Evolutionary conservation across 495 filamentous ascomycete genomes (phyloP).

Genomic region (Penicillium waksmanii): DNA sequence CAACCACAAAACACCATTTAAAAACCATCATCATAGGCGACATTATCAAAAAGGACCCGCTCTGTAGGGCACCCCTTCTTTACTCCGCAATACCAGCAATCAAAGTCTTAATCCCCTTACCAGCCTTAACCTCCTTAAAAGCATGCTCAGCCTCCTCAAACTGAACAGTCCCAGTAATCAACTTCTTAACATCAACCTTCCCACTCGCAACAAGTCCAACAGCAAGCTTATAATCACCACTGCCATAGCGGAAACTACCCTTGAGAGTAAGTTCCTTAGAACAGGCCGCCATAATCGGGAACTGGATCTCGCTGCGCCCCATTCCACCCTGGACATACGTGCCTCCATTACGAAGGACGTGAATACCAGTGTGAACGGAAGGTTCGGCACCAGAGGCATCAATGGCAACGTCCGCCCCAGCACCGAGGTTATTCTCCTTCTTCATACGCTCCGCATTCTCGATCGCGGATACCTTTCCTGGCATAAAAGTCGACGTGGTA

Average conservation of each 20-base stretch:
- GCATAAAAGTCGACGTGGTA: slow-evolving; percentile 47
- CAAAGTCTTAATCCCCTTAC: slow-evolving; percentile 53
- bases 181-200: slow-evolving; percentile 52
- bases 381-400: slow-evolving; percentile 61
- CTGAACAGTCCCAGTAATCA: slow-evolving; percentile 56
- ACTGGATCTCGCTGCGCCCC: slow-evolving; percentile 57
- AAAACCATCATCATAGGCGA: too few relatives aligned
- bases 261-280: slow-evolving; percentile 57
- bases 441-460: slow-evolving; percentile 49
- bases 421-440: slow-evolving; percentile 45
- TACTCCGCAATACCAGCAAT: slow-evolving; percentile 44
- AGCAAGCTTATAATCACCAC: slow-evolving; percentile 59
- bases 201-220: slow-evolving; percentile 55
- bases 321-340: slow-evolving; percentile 66
- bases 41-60: too few relatives aligned
- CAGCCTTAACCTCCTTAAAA: slow-evolving; percentile 50
- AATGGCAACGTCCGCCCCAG: slow-evolving; percentile 59
- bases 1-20: too few relatives aligned
- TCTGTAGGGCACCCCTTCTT: too few relatives aligned
- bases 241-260: slow-evolving; percentile 58
- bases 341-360: slow-evolving; percentile 55
- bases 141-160: slow-evolving; percentile 58
- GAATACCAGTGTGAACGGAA: slow-evolving; percentile 56
- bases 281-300: slow-evolving; percentile 61
- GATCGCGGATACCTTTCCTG: slow-evolving; percentile 35